A percentile compares a stretch with the other conserved stretches of the same genome.
Evolutionary conservation across 495 filamentous ascomycete genomes (phyloP).

Genomic region (Penicillium paxilli): DNA sequence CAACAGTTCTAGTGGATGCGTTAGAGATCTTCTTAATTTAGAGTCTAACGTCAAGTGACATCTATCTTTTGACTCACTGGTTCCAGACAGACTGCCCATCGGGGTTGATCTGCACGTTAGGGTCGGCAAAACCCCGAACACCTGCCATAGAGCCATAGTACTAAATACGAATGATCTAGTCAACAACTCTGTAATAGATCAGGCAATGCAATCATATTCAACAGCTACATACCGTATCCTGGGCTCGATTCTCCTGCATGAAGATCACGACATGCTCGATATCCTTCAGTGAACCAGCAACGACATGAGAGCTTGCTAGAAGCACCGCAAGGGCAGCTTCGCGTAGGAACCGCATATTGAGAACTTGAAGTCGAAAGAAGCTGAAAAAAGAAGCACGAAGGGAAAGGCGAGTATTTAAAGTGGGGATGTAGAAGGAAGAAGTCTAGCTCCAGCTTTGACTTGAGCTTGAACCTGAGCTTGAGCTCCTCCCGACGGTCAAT

Average conservation of each 20-base stretch:
- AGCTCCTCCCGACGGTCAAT: not conserved
- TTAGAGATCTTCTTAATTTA: no score
- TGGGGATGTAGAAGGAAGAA: not conserved
- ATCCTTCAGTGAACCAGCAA: constrained; percentile 45
- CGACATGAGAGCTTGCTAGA: constrained; percentile 21
- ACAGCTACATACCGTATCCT: constrained; percentile 40
- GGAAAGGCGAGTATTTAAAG: not conserved
- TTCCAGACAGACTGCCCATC: constrained; percentile 47
- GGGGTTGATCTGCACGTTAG: constrained; percentile 54
- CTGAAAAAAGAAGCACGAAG: not conserved
- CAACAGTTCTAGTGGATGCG: constrained; percentile 15
- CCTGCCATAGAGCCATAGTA: constrained; percentile 59
- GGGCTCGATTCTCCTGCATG: constrained; percentile 55
- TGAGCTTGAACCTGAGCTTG: not conserved
- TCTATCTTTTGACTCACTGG: constrained; percentile 40
- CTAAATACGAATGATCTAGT: constrained; percentile 13
- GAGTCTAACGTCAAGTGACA: no score
- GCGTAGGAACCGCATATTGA: constrained; percentile 17
- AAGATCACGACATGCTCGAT: constrained; percentile 60
- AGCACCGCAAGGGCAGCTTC: constrained; percentile 19
- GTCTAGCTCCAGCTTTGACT: not conserved
- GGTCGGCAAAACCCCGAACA: constrained; percentile 56
- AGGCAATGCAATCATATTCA: no score
- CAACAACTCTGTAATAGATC: no score
- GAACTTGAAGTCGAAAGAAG: not conserved